Conservation (phyloP, 139 green algal genomes). For the Zygnema cylindricum region DNA sequence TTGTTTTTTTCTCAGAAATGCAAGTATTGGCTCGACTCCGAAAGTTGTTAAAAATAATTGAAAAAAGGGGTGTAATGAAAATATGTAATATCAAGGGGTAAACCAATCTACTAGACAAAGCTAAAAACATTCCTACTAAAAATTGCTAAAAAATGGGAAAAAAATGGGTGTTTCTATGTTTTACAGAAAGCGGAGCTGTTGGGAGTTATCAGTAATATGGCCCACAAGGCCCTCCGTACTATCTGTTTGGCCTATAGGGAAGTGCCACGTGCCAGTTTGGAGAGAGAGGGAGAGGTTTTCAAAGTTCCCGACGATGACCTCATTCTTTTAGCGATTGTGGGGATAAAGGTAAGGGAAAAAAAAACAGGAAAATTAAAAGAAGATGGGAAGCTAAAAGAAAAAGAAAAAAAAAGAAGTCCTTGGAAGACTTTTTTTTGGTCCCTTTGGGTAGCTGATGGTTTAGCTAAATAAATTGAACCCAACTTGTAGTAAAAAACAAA, state of each 20-base stretch:
- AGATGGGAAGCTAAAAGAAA: no score
- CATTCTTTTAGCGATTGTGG: constrained; percentile 30
- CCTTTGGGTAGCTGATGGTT: no score
- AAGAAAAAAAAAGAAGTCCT: no score
- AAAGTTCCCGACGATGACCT: constrained; percentile 1
- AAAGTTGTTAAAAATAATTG: background rate
- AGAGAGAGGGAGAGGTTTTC: constrained; percentile 5
- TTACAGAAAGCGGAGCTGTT: constrained; percentile 7
- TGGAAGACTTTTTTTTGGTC: no score
- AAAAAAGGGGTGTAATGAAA: background rate
- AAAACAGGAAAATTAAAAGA: background rate
- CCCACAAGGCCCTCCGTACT: constrained; percentile 18
- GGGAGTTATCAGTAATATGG: constrained; percentile 32
- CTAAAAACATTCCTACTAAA: background rate
- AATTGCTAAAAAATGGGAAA: no score
- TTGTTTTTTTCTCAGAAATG: background rate
- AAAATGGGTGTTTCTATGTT: no score
- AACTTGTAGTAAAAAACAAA: no score
- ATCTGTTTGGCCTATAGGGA: constrained; percentile 22
- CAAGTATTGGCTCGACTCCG: background rate
- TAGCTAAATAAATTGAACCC: no score
- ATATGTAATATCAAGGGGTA: background rate
- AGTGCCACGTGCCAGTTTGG: background rate
- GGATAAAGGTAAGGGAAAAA: constrained; percentile 16
- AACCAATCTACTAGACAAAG: constrained; percentile 7